phyloP scores from a whole-genome alignment of 2,329 filamentous ascomycete genomes.

The Venturiaceae sp. region DNA sequence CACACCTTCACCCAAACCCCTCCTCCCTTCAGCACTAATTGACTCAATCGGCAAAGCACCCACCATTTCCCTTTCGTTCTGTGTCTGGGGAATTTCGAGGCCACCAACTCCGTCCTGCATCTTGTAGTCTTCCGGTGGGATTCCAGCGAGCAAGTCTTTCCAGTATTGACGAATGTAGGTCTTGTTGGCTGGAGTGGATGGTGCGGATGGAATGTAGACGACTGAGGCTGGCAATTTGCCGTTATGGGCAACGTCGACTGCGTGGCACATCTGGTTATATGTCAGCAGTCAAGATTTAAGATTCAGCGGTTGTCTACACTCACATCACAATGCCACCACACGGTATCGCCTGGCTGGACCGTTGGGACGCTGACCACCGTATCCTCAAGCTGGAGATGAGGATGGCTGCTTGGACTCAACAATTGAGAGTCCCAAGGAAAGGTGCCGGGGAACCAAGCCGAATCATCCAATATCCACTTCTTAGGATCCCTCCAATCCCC shows the following conservation, averaged over 20 bases:
- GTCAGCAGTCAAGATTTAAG: not conserved
- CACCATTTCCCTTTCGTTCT: not conserved
- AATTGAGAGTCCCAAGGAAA: slow-evolving; percentile 22
- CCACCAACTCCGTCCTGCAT: not conserved
- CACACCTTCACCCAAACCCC: not conserved
- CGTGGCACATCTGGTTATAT: not conserved
- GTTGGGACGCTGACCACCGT: slow-evolving; percentile 28
- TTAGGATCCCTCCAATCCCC: slow-evolving; percentile 24
- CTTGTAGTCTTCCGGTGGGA: not conserved
- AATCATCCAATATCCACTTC: slow-evolving; percentile 28
- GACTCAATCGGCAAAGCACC: not conserved
- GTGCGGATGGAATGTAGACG: not conserved
- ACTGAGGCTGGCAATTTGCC: not conserved
- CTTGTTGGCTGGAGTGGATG: not conserved
- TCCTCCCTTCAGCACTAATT: not conserved
- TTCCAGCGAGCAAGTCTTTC: not conserved
- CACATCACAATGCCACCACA: slow-evolving; percentile 33
- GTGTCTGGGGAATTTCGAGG: not conserved
- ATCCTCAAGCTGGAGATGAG: slow-evolving; percentile 28
- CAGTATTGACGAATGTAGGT: not conserved
- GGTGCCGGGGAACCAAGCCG: slow-evolving; percentile 29
- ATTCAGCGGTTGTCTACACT: slow-evolving; percentile 12
- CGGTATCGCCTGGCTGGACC: slow-evolving; percentile 29
- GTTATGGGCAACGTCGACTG: not conserved
- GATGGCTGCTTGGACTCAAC: slow-evolving; percentile 25